These are phyloP conservation scores for Talaromyces amestolkiae DNA, from an alignment of 2,329 filamentous ascomycete genomes.

Conservation along the genomic window DNA sequence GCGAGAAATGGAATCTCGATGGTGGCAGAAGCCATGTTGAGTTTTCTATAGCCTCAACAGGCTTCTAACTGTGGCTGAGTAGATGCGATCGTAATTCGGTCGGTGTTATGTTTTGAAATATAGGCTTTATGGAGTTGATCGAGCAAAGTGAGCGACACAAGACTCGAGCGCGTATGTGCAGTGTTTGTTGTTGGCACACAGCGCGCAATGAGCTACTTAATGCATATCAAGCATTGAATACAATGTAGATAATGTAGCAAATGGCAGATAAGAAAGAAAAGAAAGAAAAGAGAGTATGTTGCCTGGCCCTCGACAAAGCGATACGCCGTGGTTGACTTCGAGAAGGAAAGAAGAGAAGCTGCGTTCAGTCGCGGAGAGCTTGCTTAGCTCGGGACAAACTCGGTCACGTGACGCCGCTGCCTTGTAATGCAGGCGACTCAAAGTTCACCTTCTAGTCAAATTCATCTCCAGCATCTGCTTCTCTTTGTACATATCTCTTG, in stretches of 20 bases:
- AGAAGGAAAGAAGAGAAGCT: constrained; percentile 7
- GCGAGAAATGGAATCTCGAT: constrained; percentile 60
- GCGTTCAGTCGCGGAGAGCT: constrained; percentile 7
- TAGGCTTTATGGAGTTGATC: background rate
- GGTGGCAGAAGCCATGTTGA: constrained; percentile 54
- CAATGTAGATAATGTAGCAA: constrained; percentile 12
- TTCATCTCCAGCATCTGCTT: background rate
- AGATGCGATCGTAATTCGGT: background rate
- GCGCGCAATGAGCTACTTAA: constrained; percentile 12
- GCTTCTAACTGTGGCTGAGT: background rate
- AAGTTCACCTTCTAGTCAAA: background rate
- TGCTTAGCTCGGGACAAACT: background rate
- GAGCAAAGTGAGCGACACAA: background rate
- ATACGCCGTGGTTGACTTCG: constrained; percentile 10
- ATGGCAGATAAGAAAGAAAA: constrained; percentile 20
- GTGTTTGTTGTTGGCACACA: constrained; percentile 4
- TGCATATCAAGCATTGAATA: constrained; percentile 10
- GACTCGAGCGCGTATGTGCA: constrained; percentile 15
- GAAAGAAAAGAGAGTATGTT: constrained; percentile 18
- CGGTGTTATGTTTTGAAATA: background rate
- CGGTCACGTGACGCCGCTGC: background rate
- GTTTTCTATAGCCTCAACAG: constrained; percentile 18
- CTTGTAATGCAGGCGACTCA: background rate
- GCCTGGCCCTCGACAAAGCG: constrained; percentile 16
- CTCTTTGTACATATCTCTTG: background rate